Evolutionary conservation across 495 filamentous ascomycete species (phyloP).

Genomic region (Penicillium tannophilum): DNA sequence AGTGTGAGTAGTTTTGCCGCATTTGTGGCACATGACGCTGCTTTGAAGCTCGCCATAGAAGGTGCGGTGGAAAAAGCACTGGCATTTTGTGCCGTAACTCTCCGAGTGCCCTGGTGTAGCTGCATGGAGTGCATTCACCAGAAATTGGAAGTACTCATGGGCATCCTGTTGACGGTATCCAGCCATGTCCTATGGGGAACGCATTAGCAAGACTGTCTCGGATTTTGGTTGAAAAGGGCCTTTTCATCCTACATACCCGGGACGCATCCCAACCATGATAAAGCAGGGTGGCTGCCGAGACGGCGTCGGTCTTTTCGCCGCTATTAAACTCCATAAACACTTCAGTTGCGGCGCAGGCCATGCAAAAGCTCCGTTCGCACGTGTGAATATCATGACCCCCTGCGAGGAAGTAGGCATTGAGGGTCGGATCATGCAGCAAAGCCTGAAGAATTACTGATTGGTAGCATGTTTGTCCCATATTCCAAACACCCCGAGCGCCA

Average conservation of each 20-base stretch:
- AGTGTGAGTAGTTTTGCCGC: constrained; percentile 73
- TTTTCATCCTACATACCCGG: constrained; percentile 16
- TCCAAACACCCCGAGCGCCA: constrained; percentile 83
- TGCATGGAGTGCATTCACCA: constrained; percentile 80
- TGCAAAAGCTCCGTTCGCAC: constrained; percentile 62
- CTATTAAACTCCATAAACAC: constrained; percentile 90
- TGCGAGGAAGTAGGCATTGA: constrained; percentile 82
- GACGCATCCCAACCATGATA: constrained; percentile 33
- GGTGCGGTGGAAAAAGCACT: constrained; percentile 84
- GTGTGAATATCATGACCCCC: constrained; percentile 76
- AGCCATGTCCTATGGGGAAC: constrained; percentile 67
- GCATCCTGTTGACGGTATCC: constrained; percentile 95
- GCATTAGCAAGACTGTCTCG: constrained; percentile 32
- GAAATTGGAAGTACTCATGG: constrained; percentile 92
- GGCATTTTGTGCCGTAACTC: constrained; percentile 64
- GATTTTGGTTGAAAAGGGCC: not conserved
- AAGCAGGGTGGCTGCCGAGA: constrained; percentile 80
- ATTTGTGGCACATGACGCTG: constrained; percentile 84
- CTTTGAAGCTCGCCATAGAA: constrained; percentile 88
- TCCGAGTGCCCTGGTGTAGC: constrained; percentile 41
- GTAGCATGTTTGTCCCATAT: constrained; percentile 92
- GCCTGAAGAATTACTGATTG: constrained; percentile 89
- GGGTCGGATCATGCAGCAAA: constrained; percentile 83
- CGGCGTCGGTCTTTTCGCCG: constrained; percentile 76
- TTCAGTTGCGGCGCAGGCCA: constrained; percentile 86